A percentile compares a stretch with the other conserved stretches of the same genome.
phyloP scores from a whole-genome alignment of 1,284 basidiomycete species.

The Boletus sp. region DNA sequence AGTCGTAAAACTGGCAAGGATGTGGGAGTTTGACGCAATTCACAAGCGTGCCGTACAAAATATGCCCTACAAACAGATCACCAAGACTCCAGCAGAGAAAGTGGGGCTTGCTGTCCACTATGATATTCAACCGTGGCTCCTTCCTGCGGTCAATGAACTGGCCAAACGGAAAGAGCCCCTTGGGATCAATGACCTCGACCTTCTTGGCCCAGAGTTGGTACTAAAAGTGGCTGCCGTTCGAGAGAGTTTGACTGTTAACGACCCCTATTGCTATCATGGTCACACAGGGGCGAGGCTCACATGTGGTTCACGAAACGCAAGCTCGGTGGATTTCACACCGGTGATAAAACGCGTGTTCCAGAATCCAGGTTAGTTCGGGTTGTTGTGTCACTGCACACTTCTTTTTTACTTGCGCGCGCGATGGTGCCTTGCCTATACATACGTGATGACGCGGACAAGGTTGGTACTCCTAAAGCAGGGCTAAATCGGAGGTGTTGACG shows the following conservation, averaged over 20 bases:
- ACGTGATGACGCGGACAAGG: background rate
- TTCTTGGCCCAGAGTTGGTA: constrained; percentile 15
- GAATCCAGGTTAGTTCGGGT: constrained; percentile 7
- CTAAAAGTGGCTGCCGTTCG: constrained; percentile 23
- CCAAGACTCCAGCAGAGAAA: constrained; percentile 18
- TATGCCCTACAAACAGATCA: constrained; percentile 14
- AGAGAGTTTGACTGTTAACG: constrained; percentile 11
- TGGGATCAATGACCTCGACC: constrained; percentile 12
- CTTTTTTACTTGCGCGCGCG: background rate
- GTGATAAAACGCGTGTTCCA: constrained; percentile 13
- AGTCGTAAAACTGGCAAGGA: constrained; percentile 21
- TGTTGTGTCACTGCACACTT: background rate
- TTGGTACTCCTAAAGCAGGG: background rate
- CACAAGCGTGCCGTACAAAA: constrained; percentile 9
- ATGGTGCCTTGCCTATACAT: background rate
- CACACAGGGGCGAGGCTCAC: fast-evolving
- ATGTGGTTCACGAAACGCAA: constrained; percentile 8
- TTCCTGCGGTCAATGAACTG: constrained; percentile 22
- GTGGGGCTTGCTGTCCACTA: constrained; percentile 21
- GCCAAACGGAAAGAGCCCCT: constrained; percentile 20
- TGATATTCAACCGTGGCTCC: constrained; percentile 19
- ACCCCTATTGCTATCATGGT: background rate
- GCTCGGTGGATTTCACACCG: constrained; percentile 17
- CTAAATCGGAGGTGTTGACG: background rate
- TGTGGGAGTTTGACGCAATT: constrained; percentile 22